phyloP scores from a whole-genome alignment of 352 stramenopile genomes.

The Chrysophaeum taylorii region DNA sequence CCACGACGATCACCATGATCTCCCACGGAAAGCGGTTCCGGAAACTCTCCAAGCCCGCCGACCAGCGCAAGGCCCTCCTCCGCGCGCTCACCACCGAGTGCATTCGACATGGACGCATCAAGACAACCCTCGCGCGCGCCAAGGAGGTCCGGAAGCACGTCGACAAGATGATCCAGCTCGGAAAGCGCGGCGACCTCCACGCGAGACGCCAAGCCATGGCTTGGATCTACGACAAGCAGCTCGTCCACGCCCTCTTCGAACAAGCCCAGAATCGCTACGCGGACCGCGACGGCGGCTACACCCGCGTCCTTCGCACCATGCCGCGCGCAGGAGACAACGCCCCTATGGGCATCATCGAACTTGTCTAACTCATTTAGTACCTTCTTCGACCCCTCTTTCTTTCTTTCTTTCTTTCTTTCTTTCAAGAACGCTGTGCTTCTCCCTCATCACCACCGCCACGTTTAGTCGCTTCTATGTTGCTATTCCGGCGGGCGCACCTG shows the following conservation, averaged over 20 bases:
- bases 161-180: conserved; percentile 66
- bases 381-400: background rate
- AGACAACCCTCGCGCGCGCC: conserved; percentile 59
- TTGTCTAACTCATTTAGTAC: conserved; percentile 46
- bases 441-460: too few species aligned
- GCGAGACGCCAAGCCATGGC: conserved; percentile 57
- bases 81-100: conserved; percentile 54
- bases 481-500: too few species aligned
- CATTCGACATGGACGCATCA: conserved; percentile 67
- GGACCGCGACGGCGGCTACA: conserved; percentile 55
- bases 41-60: conserved; percentile 48
- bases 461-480: too few species aligned
- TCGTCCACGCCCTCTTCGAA: conserved; percentile 68
- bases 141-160: conserved; percentile 60
- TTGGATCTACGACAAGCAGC: conserved; percentile 70
- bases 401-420: conserved; percentile 3
- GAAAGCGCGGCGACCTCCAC: conserved; percentile 64
- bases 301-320: conserved; percentile 58
- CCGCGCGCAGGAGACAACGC: conserved; percentile 65
- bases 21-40: conserved; percentile 42
- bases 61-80: conserved; percentile 55
- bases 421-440: too few species aligned
- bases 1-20: conserved; percentile 36
- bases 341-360: conserved; percentile 68
- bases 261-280: conserved; percentile 57